Base-by-base conservation (phyloP, 2,329 filamentous ascomycete genomes). In the Malbranchea zuffiana region DNA sequence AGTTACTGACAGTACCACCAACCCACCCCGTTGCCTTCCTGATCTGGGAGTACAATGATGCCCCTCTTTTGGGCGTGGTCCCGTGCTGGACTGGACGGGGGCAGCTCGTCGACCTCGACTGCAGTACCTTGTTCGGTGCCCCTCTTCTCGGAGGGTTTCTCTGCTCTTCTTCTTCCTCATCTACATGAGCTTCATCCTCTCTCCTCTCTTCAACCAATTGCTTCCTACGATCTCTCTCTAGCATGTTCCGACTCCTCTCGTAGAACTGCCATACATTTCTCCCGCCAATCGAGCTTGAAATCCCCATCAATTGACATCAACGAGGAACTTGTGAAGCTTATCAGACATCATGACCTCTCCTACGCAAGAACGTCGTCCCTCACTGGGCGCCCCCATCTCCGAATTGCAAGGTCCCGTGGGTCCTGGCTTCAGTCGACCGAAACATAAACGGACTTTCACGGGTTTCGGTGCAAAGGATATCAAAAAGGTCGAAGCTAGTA, bases 401-500 rank as follows among this genome's bases (percentile, higher is more conserved):
- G 85, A 94, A 56, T 79, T 96, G 44, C 72, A 83, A 60, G 87
- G 86, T 47, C 80, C 83, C 12, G 76, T 95, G 40, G 81, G 81
- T n/a, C 85, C 86, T 26, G 80, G 79, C 27, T 88, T 92, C 57
- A 79, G 63, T 76, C 74, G 90, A 43, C 90, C 90, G 30, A 98
- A 96, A 67, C 90, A 98, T 68, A 95, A 85, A 71, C 77, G 90
- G 49, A 96, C 88, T n/a, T 82, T 83, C 48, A 98, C 90, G 6
- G 90, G 90, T 6, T 90, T 96, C 56, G 87, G 86, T 21, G 74
- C 86, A 18, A 69, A 75, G 23, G 90, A 98, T 57, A 95, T 95
- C 68, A 95, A 94, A 69, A 80, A 66, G 52, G 84, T 96, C 32
- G 87, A 96, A 67, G 85, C 86, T 68, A 77, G 65, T 43, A 93